phyloP scores from a whole-genome alignment of 1,139 yeast species.

The Kurtzmaniella quercitrusa region DNA sequence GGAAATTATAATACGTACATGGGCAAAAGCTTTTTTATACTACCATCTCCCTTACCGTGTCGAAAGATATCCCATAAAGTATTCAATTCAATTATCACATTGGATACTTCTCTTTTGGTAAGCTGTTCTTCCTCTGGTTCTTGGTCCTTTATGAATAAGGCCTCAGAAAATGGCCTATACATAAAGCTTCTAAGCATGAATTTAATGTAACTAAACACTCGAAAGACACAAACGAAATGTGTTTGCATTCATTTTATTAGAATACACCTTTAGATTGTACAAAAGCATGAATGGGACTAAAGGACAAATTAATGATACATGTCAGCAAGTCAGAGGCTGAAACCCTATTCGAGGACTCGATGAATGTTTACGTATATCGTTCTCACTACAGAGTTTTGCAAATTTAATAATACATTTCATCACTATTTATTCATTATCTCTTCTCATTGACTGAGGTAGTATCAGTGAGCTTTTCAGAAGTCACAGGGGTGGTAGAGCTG shows the following conservation, averaged over 20 bases:
- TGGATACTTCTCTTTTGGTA: neutral
- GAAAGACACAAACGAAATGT: neutral
- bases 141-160: neutral
- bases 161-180: neutral
- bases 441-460: neutral
- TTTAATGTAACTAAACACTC: too few species aligned
- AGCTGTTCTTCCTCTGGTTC: neutral
- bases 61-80: neutral
- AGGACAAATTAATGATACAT: too few species aligned
- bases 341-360: too few species aligned
- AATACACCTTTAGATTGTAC: too few species aligned
- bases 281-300: too few species aligned
- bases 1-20: neutral
- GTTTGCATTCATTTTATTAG: too few species aligned
- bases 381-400: neutral
- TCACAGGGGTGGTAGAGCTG: too few species aligned
- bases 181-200: neutral
- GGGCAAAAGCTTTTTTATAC: neutral
- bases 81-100: neutral
- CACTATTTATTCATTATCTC: neutral
- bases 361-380: too few species aligned
- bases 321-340: too few species aligned
- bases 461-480: too few species aligned
- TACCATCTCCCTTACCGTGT: neutral
- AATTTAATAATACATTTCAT: neutral